phyloP scores from a whole-genome alignment of 306 rosid genomes.

The Lathyrus sativus region DNA sequence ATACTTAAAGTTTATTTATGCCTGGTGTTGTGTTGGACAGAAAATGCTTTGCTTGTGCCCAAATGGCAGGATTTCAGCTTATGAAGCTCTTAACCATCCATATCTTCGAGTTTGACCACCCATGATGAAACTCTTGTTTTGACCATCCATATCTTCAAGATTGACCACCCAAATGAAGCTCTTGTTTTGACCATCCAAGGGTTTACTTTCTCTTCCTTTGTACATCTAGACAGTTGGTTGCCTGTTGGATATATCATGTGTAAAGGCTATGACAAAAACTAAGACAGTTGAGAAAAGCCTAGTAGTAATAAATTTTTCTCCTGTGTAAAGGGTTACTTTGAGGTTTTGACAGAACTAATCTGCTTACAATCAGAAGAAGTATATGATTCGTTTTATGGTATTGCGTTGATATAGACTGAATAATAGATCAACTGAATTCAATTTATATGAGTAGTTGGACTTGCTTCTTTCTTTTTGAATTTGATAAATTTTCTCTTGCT shows the following conservation, averaged over 20 bases:
- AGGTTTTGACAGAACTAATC: too few relatives aligned
- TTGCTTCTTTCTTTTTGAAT: too few relatives aligned
- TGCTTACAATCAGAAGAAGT: too few relatives aligned
- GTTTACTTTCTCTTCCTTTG: neutral
- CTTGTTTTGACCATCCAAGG: neutral
- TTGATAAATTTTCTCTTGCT: too few relatives aligned
- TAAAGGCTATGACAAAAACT: neutral
- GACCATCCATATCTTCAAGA: slow-evolving; percentile 10
- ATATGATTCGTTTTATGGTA: too few relatives aligned
- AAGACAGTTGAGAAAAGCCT: too few relatives aligned
- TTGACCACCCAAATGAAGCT: neutral
- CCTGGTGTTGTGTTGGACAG: slow-evolving; percentile 22
- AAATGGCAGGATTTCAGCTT: slow-evolving; percentile 21
- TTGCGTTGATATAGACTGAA: too few relatives aligned
- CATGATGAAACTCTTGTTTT: neutral
- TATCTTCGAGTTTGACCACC: neutral
- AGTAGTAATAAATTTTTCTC: neutral
- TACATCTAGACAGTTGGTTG: neutral
- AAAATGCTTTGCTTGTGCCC: slow-evolving; percentile 33
- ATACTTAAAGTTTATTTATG: neutral
- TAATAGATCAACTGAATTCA: too few relatives aligned
- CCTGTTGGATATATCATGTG: neutral
- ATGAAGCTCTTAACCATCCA: slow-evolving; percentile 27
- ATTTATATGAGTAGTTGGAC: too few relatives aligned
- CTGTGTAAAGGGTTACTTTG: neutral